These are phyloP conservation scores for Axilococcus clingmanii DNA, from an alignment of 139 green algal genomes.

Conservation along the genomic window DNA sequence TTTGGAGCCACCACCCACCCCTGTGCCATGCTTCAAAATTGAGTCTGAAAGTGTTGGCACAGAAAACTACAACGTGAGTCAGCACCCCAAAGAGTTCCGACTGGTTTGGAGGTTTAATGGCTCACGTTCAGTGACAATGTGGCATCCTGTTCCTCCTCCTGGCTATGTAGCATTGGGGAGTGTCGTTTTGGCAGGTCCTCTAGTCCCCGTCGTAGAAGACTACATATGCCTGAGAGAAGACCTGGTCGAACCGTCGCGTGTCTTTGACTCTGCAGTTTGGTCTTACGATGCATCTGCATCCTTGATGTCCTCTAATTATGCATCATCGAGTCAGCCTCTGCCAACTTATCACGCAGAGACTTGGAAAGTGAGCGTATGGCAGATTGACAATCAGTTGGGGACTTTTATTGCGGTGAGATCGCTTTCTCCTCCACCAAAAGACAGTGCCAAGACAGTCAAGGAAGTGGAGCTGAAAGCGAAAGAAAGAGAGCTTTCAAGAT, in stretches of 20 bases:
- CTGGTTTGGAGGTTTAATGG: slow-evolving; percentile 68
- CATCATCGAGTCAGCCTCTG: background rate
- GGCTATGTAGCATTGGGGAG: slow-evolving; percentile 61
- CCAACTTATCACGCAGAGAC: slow-evolving; percentile 41
- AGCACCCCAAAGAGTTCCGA: slow-evolving; percentile 37
- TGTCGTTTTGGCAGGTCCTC: slow-evolving; percentile 51
- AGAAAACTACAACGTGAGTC: background rate
- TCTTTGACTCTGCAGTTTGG: slow-evolving; percentile 61
- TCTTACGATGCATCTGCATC: slow-evolving; percentile 21
- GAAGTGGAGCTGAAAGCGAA: slow-evolving; percentile 5
- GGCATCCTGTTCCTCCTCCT: slow-evolving; percentile 54
- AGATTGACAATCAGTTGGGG: slow-evolving; percentile 39
- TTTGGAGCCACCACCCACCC: slow-evolving; percentile 45
- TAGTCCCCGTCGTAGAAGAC: slow-evolving; percentile 55
- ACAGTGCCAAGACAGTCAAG: slow-evolving; percentile 1
- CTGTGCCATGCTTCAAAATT: slow-evolving; percentile 57
- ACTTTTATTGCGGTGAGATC: too few species aligned
- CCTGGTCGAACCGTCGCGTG: slow-evolving; percentile 12
- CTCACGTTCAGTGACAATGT: slow-evolving; percentile 52
- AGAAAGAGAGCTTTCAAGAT: too few species aligned
- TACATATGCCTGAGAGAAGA: slow-evolving; percentile 37
- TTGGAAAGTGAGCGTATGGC: slow-evolving; percentile 67
- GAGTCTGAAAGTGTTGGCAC: slow-evolving; percentile 2
- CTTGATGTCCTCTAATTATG: background rate
- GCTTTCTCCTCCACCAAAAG: too few species aligned